phyloP scores from a whole-genome alignment of 441 rosid genomes.

The Metrosideros polymorpha region DNA sequence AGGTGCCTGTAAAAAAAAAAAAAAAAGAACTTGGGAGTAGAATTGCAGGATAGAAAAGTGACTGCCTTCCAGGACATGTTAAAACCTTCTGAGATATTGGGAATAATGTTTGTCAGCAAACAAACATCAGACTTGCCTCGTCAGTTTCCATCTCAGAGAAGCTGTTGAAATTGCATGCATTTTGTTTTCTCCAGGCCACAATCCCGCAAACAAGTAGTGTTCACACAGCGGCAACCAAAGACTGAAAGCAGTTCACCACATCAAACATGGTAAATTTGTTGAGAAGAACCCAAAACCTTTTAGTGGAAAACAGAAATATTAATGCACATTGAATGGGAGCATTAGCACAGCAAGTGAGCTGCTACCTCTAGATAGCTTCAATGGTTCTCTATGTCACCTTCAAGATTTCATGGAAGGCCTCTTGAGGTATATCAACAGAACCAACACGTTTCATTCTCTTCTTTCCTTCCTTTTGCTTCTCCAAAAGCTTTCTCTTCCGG shows the following conservation, averaged over 20 bases:
- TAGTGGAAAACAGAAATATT: background rate
- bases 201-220: background rate
- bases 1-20: background rate
- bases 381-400: conserved; percentile 52
- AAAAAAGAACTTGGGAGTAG: background rate
- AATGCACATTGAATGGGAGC: background rate
- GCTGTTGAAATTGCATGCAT: background rate
- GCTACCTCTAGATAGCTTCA: background rate
- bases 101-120: background rate
- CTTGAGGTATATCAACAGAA: conserved; percentile 97
- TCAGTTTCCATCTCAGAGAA: background rate
- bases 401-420: conserved; percentile 86
- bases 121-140: background rate
- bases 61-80: background rate
- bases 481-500: conserved; percentile 84
- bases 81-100: background rate
- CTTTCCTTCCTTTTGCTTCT: conserved; percentile 98
- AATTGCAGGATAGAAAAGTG: background rate
- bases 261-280: background rate
- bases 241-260: background rate
- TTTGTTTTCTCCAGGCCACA: background rate
- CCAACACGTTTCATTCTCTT: conserved; percentile 96
- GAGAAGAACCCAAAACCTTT: background rate
- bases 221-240: background rate
- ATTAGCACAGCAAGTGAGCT: background rate